phyloP scores from a whole-genome alignment of 2,329 filamentous ascomycete genomes.

The Cordyceps farinosa region DNA sequence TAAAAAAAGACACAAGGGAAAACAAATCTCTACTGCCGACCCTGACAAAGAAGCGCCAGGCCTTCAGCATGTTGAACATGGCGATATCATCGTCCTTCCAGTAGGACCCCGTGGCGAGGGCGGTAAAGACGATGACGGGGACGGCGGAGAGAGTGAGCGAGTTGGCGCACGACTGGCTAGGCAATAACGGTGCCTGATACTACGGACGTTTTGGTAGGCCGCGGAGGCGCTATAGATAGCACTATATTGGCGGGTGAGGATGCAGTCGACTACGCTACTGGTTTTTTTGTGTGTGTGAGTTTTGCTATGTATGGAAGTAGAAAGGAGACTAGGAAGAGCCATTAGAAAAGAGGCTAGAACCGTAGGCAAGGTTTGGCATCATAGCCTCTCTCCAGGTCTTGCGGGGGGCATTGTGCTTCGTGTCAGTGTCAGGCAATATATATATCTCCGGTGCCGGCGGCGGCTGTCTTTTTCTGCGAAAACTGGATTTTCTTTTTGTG shows the following conservation, averaged over 20 bases:
- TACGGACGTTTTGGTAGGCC: slow-evolving; percentile 63
- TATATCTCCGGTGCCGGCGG: not conserved
- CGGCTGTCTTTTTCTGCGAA: slow-evolving; percentile 1
- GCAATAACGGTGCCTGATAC: slow-evolving; percentile 84
- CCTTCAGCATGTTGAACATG: slow-evolving; percentile 71
- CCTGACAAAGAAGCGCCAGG: slow-evolving; percentile 78
- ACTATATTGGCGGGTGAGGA: slow-evolving; percentile 66
- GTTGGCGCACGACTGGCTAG: slow-evolving; percentile 76
- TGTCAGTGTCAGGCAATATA: not conserved
- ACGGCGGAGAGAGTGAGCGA: slow-evolving; percentile 76
- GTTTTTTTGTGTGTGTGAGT: slow-evolving; percentile 43
- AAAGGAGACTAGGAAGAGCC: slow-evolving; percentile 47
- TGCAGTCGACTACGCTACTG: slow-evolving; percentile 82
- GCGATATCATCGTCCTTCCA: slow-evolving; percentile 64
- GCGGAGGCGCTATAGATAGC: slow-evolving; percentile 64
- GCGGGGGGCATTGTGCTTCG: not conserved
- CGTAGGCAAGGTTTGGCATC: slow-evolving; percentile 78
- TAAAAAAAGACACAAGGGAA: not conserved
- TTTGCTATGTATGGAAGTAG: not conserved
- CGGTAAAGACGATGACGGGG: slow-evolving; percentile 81
- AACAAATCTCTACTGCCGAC: slow-evolving; percentile 67
- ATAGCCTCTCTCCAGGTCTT: slow-evolving; percentile 16
- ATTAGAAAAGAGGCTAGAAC: slow-evolving; percentile 85
- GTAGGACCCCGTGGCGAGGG: slow-evolving; percentile 73
- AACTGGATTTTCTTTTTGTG: not conserved